Evolutionary conservation across 768 basidiomycete species (phyloP).

Genomic region (Termitomyces sp.): DNA sequence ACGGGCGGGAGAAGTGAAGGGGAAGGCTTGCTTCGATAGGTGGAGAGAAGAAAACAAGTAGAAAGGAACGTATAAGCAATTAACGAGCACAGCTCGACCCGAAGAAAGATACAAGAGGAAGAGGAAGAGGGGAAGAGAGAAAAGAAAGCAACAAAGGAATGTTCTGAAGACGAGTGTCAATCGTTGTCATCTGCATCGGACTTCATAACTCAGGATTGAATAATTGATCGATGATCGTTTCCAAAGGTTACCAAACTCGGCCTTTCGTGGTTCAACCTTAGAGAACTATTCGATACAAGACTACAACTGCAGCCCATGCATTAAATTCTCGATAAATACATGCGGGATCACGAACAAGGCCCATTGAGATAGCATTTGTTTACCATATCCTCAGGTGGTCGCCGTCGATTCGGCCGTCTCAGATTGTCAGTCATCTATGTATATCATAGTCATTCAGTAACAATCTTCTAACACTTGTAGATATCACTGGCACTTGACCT

Average conservation of each 20-base stretch:
- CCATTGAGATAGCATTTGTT: not conserved
- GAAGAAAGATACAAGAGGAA: constrained; percentile 17
- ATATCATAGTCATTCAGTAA: constrained; percentile 8
- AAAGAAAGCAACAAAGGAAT: constrained; percentile 1
- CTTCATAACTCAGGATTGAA: constrained; percentile 9
- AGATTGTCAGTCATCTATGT: constrained; percentile 15
- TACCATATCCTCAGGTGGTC: constrained; percentile 21
- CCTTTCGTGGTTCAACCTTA: no score
- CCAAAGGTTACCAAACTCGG: constrained; percentile 1
- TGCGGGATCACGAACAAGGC: no score
- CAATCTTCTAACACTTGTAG: not conserved
- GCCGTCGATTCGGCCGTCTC: constrained; percentile 25
- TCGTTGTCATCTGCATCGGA: constrained; percentile 14
- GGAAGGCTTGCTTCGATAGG: constrained; percentile 38
- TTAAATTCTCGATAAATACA: not conserved
- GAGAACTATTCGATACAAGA: no score
- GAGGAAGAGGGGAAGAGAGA: constrained; percentile 9
- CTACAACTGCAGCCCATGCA: not conserved
- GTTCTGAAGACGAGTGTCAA: not conserved
- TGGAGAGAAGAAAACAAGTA: constrained; percentile 20
- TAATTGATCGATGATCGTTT: constrained; percentile 12
- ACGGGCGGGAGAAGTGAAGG: constrained; percentile 4
- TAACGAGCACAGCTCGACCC: constrained; percentile 28
- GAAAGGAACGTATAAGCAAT: constrained; percentile 19
- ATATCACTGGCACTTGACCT: constrained; percentile 9